Base-by-base conservation (phyloP, 140 eudicot genomes). In the Erigeron philadelphicus region DNA sequence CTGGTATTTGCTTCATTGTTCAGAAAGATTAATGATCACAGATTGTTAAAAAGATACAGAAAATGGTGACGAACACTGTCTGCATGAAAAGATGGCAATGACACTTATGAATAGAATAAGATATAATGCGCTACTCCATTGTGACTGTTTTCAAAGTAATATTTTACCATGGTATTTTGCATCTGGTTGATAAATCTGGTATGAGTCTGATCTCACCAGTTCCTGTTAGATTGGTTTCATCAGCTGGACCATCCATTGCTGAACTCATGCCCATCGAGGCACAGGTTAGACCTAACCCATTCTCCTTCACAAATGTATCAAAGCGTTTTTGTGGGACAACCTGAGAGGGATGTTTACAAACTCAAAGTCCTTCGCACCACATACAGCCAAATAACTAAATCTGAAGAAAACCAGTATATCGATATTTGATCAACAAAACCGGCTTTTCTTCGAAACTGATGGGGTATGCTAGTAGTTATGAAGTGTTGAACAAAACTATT, bases 121-220 rank as follows among this genome's bases (percentile, higher is more conserved):
- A 31, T 31, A 31, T 2, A 31, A 4, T 2, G 5, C 4, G 38
- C 40, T 56, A 56, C 18, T 21, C 38, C 19, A 56, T 23, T 15
- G 6, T 12, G 11, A 75, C n/a, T 11, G 18, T 67, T 40, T 64
- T 43, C 16, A 54, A 71, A 72, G 46, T 1, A 61, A 66, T 52
- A 50, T 6, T 49, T 47, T 89, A 94, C 99, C 99, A 94, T 65
- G 99, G 99, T 65, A 94, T 85, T 81, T 62, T 80, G 77, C 85
- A 54, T 79, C 81, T 82, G 48, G 99, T 94, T 77, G 99, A 85
- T 72, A 89, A 47, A 78, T 94, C 97, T 7, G 99, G 97, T 54
- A 89, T 72, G 75, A 94, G 84, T 78, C 95, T 85, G 76, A 89
- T 94, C 81, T 89, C 97, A 61, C 99, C 99, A 19, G 85, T 86